phyloP scores from a whole-genome alignment of 306 rosid genomes.

The Oemleria cerasiformis region DNA sequence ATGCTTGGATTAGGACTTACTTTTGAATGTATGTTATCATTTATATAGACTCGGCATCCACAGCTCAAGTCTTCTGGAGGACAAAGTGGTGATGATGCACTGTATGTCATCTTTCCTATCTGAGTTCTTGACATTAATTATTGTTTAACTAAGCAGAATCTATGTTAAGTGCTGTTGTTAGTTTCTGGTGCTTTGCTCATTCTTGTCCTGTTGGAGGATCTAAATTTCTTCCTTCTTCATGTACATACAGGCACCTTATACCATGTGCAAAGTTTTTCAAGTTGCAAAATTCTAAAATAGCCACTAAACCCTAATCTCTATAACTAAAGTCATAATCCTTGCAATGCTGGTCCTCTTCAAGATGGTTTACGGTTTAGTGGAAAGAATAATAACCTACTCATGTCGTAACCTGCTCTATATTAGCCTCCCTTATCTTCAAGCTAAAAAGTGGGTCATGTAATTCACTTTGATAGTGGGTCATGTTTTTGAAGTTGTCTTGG shows the following conservation, averaged over 20 bases:
- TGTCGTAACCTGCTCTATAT: too few relatives aligned
- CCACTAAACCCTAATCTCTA: too few relatives aligned
- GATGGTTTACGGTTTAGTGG: too few relatives aligned
- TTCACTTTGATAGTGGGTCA: background rate
- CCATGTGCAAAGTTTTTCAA: too few relatives aligned
- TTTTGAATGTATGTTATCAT: conserved; percentile 7
- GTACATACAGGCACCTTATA: too few relatives aligned
- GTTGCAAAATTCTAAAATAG: too few relatives aligned
- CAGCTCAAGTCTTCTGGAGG: conserved; percentile 31
- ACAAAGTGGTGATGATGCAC: conserved; percentile 30
- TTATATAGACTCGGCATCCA: conserved; percentile 35
- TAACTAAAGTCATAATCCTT: too few relatives aligned
- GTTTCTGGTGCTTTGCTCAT: background rate
- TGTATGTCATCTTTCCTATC: conserved; percentile 43
- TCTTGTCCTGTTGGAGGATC: background rate
- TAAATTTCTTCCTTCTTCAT: background rate
- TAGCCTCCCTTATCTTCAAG: too few relatives aligned
- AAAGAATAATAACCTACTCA: too few relatives aligned
- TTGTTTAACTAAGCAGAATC: background rate
- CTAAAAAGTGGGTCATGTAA: too few relatives aligned
- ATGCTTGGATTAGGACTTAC: conserved; percentile 8
- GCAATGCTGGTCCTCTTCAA: too few relatives aligned
- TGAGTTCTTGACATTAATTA: background rate
- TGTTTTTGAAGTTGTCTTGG: background rate
- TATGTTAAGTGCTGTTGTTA: background rate